A percentile compares a stretch with the other conserved stretches of the same genome.
These are phyloP conservation scores for Penicillium antarcticum DNA, from an alignment of 495 filamentous ascomycete species.

Conservation along the genomic window DNA sequence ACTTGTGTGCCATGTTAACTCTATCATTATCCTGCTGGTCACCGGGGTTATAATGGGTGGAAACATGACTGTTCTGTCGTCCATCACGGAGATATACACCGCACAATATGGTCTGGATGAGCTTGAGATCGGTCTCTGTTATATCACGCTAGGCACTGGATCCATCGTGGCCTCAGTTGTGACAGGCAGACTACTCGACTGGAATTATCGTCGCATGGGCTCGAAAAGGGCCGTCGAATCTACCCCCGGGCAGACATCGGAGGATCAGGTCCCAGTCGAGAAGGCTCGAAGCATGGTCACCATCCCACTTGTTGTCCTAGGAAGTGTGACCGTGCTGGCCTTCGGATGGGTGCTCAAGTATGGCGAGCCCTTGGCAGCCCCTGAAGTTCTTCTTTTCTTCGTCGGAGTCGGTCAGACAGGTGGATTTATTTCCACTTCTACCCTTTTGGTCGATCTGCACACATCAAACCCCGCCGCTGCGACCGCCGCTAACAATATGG, in stretches of 20 bases:
- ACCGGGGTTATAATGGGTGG: constrained; percentile 27
- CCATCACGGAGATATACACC: constrained; percentile 22
- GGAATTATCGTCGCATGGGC: constrained; percentile 40
- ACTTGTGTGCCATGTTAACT: constrained; percentile 50
- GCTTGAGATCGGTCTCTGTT: constrained; percentile 31
- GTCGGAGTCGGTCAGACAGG: constrained; percentile 50
- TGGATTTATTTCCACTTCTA: constrained; percentile 37
- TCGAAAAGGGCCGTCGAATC: background rate
- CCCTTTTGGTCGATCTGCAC: constrained; percentile 59
- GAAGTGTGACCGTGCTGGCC: constrained; percentile 11
- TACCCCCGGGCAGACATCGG: background rate
- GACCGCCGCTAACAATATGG: constrained; percentile 63
- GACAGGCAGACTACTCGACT: constrained; percentile 37
- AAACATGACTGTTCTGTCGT: constrained; percentile 26
- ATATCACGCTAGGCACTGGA: constrained; percentile 37
- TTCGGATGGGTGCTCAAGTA: constrained; percentile 26
- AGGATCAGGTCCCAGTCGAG: constrained; percentile 12
- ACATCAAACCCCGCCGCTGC: constrained; percentile 53
- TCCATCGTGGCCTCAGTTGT: constrained; percentile 22
- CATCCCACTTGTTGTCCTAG: constrained; percentile 11
- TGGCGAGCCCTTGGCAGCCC: constrained; percentile 41
- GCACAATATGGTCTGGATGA: constrained; percentile 21
- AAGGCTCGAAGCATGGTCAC: constrained; percentile 15
- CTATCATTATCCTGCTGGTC: constrained; percentile 47
- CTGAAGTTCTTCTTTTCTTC: constrained; percentile 52